phyloP scores from a whole-genome alignment of 148 eudicot genomes.

The Spergularia bocconei region DNA sequence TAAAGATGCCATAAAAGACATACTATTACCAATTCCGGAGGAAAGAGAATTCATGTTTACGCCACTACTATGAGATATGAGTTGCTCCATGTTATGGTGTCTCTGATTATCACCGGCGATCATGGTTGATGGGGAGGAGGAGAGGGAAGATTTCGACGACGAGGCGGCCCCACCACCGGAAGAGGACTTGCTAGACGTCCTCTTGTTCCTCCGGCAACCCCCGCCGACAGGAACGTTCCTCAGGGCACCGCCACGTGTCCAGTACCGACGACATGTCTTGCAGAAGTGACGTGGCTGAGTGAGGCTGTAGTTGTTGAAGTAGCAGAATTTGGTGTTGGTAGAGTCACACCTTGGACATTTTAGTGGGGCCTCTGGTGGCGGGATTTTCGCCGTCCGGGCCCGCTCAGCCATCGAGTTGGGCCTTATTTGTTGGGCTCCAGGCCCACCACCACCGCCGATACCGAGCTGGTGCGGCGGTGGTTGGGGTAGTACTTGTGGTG shows the following conservation, averaged over 20 bases:
- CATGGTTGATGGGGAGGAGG: constrained; percentile 3
- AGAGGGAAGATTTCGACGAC: constrained; percentile 24
- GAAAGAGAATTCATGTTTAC: constrained; percentile 10
- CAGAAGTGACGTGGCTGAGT: constrained; percentile 72
- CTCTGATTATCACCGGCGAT: not conserved
- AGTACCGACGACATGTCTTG: constrained; percentile 64
- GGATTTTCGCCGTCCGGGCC: constrained; percentile 54
- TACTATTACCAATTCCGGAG: constrained; percentile 12
- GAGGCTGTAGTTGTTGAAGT: constrained; percentile 72
- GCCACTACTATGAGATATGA: not conserved
- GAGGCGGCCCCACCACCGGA: constrained; percentile 14
- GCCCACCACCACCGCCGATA: constrained; percentile 29
- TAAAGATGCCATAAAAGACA: constrained; percentile 49
- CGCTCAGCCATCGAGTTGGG: constrained; percentile 68
- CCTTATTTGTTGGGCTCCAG: constrained; percentile 33
- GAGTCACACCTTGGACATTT: constrained; percentile 78
- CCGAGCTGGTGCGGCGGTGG: constrained; percentile 28
- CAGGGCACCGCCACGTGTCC: constrained; percentile 67
- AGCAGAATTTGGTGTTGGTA: constrained; percentile 67
- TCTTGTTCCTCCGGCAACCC: constrained; percentile 63
- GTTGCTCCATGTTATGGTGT: too few species aligned
- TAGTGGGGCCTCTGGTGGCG: constrained; percentile 55
- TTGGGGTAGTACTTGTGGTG: constrained; percentile 18
- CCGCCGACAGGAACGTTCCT: constrained; percentile 74
- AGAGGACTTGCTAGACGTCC: constrained; percentile 38